These are phyloP conservation scores for Aspergillus udagawae DNA, from an alignment of 2,329 filamentous ascomycete species.

Conservation along the genomic window DNA sequence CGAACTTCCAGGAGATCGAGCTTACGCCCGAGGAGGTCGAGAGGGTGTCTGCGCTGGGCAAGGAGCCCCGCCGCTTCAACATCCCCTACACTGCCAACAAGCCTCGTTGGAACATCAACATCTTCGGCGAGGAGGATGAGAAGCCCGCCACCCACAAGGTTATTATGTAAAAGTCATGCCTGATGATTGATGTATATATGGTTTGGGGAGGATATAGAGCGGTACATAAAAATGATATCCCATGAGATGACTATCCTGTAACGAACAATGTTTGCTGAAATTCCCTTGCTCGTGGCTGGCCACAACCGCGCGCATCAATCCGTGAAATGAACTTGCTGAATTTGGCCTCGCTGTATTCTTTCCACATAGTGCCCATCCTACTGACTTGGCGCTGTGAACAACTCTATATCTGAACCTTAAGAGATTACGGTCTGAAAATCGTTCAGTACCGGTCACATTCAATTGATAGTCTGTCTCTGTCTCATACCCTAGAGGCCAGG, in stretches of 20 bases:
- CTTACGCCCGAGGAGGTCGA: constrained; percentile 36
- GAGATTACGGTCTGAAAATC: no score
- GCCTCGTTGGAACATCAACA: constrained; percentile 55
- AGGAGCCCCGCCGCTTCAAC: constrained; percentile 35
- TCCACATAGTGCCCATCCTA: no score
- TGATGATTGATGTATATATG: neutral
- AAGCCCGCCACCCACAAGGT: constrained; percentile 48
- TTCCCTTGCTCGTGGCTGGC: no score
- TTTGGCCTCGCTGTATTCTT: no score
- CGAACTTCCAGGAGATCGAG: constrained; percentile 42
- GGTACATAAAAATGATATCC: neutral
- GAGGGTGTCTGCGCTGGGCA: constrained; percentile 31
- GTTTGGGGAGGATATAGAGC: neutral
- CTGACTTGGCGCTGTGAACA: no score
- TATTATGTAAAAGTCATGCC: constrained; percentile 25
- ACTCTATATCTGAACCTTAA: no score
- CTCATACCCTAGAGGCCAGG: neutral
- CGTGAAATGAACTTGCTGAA: no score
- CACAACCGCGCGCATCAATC: no score
- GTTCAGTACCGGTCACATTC: no score
- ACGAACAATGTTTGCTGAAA: no score
- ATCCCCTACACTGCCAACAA: constrained; percentile 37
- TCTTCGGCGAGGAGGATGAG: constrained; percentile 54
- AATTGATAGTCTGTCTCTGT: no score
- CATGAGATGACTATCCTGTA: neutral